Evolutionary conservation across 441 rosid genomes (phyloP), one percentile per base, ranked within the genome.

Genomic region (Syzygium syzygioides): DNA sequence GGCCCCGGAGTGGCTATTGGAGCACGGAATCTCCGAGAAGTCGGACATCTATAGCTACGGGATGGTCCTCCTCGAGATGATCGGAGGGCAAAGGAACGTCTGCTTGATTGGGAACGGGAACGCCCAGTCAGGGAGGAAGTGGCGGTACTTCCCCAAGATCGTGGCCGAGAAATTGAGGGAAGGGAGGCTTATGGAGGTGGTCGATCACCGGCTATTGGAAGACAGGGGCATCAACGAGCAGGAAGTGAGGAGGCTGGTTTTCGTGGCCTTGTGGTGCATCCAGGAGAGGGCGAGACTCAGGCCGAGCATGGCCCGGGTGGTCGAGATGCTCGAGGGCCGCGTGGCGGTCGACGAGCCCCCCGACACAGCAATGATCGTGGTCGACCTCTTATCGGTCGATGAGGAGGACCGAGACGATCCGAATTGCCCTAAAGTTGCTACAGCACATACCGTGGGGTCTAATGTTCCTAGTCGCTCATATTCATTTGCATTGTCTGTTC

Each of bases 1-100:
- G 88, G 99, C 98, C 3, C 99, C 98, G 0, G 98, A 96, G 89
- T 97, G 98, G 99, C 94, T 97, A 14, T 59, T 97, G 57, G 98
- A 94, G 54, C 91, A 55, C 1, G 97, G 99, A 3, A 89, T 97
- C 62, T 95, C 98, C 0, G 98, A 95, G 90, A 97, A 96, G 90
- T 95, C 94, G 8, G 99, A 97, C 55, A 93, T 96, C 53, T 97
- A 95, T 50, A 96, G 98, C 87, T 97, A 90, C 14, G 98, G 98
- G 4, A 96, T 97, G 94, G 98, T 97, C 20, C 91, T 97, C 3
- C 37, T 97, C 4, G 98, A 97, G 92, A 91, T 97, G 91, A 93
- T 95, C 5, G 98, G 98, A 85, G 98, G 99, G 17, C 79, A 91
- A 85, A 93, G 98, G 79, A 96, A 94, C 55, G 95, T 95, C 1